phyloP scores from a whole-genome alignment of 2,329 filamentous ascomycete species.

The Colletotrichum phormii region DNA sequence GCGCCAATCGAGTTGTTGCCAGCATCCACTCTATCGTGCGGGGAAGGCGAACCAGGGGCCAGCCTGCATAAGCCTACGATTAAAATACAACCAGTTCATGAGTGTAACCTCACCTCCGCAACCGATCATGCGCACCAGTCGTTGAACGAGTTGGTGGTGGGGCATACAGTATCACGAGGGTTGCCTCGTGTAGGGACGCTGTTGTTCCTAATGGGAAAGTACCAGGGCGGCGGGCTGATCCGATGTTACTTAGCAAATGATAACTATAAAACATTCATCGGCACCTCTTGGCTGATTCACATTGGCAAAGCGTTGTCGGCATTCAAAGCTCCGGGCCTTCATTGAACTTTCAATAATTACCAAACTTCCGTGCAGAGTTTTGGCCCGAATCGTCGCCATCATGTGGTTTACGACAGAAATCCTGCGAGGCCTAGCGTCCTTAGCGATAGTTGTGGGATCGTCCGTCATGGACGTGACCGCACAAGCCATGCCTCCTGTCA shows the following conservation, averaged over 20 bases:
- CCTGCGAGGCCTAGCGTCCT: neutral
- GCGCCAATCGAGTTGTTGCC: constrained; percentile 17
- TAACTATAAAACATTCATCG: no score
- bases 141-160: neutral
- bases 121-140: constrained; percentile 32
- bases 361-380: no score
- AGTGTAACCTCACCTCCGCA: constrained; percentile 26
- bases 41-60: neutral
- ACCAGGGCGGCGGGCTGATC: no score
- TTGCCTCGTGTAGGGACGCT: neutral
- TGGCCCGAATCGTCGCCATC: no score
- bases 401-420: constrained; percentile 15
- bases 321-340: no score
- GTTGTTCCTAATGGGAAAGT: neutral
- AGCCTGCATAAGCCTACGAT: neutral
- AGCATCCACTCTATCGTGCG: constrained; percentile 8
- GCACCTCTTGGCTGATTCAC: no score
- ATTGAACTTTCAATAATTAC: no score
- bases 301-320: no score
- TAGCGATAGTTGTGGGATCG: neutral
- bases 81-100: neutral
- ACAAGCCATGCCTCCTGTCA: constrained; percentile 42
- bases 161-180: neutral
- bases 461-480: constrained; percentile 1
- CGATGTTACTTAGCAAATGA: no score